These are phyloP conservation scores for Naganishia cerealis DNA, from an alignment of 1,284 basidiomycete species.

Conservation along the genomic window DNA sequence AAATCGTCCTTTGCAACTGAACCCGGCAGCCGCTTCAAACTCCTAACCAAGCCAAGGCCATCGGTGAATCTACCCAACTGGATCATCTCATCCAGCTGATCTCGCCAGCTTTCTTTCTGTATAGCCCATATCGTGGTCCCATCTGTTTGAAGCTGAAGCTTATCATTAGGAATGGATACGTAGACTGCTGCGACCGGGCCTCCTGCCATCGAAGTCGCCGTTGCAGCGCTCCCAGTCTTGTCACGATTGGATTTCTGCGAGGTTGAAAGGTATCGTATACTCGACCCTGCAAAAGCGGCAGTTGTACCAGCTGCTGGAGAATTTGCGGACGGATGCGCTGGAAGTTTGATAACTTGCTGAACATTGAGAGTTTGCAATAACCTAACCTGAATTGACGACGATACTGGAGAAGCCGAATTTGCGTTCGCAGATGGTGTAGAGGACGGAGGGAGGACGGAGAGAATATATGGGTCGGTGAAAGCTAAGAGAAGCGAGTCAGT, in stretches of 20 bases:
- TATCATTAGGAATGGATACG: constrained; percentile 71
- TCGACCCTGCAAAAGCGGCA: constrained; percentile 53
- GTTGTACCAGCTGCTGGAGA: constrained; percentile 43
- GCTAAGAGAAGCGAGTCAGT: constrained; percentile 56
- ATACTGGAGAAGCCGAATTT: constrained; percentile 45
- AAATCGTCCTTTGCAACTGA: constrained; percentile 61
- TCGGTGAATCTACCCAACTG: constrained; percentile 70
- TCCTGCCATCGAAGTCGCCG: not conserved
- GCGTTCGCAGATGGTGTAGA: constrained; percentile 44
- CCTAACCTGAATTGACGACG: constrained; percentile 71
- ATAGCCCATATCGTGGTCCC: constrained; percentile 79
- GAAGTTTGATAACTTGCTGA: constrained; percentile 68
- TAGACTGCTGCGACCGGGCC: constrained; percentile 62
- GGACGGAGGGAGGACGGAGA: constrained; percentile 67
- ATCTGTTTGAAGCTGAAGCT: constrained; percentile 61
- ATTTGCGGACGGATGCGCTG: constrained; percentile 56
- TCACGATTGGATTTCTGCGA: constrained; percentile 18
- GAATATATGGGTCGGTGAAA: constrained; percentile 78
- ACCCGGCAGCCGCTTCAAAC: constrained; percentile 59
- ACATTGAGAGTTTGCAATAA: constrained; percentile 70
- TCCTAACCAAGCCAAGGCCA: constrained; percentile 76
- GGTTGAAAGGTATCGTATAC: constrained; percentile 39
- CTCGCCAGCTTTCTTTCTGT: constrained; percentile 68
- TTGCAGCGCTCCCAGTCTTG: constrained; percentile 23
- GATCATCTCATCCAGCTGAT: constrained; percentile 83